These are phyloP conservation scores for Nakazawaea holstii DNA, from an alignment of 805 yeast genomes.

Conservation along the genomic window DNA sequence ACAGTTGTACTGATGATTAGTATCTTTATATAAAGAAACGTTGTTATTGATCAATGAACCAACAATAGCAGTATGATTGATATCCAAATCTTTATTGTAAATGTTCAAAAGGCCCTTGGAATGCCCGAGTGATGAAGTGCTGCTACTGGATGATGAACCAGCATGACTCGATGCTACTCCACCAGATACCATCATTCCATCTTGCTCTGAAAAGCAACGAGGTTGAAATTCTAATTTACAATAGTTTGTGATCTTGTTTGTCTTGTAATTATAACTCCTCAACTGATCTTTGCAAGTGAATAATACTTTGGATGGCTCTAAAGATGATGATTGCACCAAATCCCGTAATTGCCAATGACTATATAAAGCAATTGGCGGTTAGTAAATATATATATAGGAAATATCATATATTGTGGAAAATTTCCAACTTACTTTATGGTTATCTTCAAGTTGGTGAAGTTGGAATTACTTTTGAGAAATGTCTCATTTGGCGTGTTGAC, in stretches of 20 bases:
- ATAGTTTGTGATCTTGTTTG: constrained; percentile 30
- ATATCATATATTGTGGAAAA: background rate
- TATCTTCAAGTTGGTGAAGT: constrained; percentile 25
- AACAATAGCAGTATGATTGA: constrained; percentile 45
- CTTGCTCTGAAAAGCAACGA: constrained; percentile 57
- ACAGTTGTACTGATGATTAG: constrained; percentile 44
- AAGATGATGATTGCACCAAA: constrained; percentile 49
- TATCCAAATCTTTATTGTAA: constrained; percentile 43
- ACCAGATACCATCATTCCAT: constrained; percentile 44
- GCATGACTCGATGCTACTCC: constrained; percentile 29
- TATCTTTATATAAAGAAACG: constrained; percentile 46
- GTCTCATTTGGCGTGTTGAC: background rate
- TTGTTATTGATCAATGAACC: constrained; percentile 85
- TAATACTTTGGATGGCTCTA: constrained; percentile 37
- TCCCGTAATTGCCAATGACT: constrained; percentile 83
- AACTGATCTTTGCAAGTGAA: constrained; percentile 57
- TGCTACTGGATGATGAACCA: constrained; percentile 1
- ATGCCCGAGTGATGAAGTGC: constrained; percentile 18
- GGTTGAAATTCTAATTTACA: constrained; percentile 60
- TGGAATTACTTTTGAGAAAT: constrained; percentile 12
- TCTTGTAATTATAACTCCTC: constrained; percentile 34
- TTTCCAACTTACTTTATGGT: constrained; percentile 28
- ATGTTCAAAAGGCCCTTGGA: constrained; percentile 65
- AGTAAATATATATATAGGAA: background rate
- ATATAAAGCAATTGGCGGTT: constrained; percentile 16